Evolutionary conservation across 164 flowering plant species (phyloP), one percentile per base, ranked within the genome.

Genomic region (Euptelea pleiosperma): DNA sequence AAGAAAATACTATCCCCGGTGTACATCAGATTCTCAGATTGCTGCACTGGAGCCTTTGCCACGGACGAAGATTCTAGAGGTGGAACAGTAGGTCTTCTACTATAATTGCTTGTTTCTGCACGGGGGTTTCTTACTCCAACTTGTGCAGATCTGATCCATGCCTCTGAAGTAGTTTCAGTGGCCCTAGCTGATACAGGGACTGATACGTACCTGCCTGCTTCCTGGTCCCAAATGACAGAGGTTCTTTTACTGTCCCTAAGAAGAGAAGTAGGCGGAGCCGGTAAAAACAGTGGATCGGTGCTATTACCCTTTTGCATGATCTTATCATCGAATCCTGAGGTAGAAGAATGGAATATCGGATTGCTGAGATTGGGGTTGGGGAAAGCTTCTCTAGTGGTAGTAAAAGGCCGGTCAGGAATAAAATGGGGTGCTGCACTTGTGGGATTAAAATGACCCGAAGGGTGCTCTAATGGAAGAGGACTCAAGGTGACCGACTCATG

Each of bases 211-310:
- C 97, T 75, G 1, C 97, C 98, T 9, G 96, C 96, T 72, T 87
- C 96, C 69, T 84, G 98, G 64, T 93, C 97, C 98, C 98, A 93
- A 15, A 87, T 79, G 12, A 93, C 97, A 16, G 96, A 89, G 12
- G 96, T 72, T 69, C 86, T 77, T 69, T 77, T 84, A n/a, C 72
- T 75, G 42, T 91, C 97, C 69, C 93, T 76, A 19, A 82, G 73
- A 43, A 82, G 70, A 66, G 89, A 72, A 49, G 79, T 45, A 8
- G 74, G 67, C 6, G 88, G 73, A 26, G 82, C 82, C 3, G 80
- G 57, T 31, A 75, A 58, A 41, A 77, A 53, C 24, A 80, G 63
- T 9, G 81, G 80, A 69, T 84, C 86, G 0, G 80, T 30, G 31
- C 47, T 66, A 60, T 65, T 73, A 46, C 70, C 73, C 69, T 60